Conservation (phyloP, 2,329 filamentous ascomycete species). For the Emmonsiellopsis sp. region DNA sequence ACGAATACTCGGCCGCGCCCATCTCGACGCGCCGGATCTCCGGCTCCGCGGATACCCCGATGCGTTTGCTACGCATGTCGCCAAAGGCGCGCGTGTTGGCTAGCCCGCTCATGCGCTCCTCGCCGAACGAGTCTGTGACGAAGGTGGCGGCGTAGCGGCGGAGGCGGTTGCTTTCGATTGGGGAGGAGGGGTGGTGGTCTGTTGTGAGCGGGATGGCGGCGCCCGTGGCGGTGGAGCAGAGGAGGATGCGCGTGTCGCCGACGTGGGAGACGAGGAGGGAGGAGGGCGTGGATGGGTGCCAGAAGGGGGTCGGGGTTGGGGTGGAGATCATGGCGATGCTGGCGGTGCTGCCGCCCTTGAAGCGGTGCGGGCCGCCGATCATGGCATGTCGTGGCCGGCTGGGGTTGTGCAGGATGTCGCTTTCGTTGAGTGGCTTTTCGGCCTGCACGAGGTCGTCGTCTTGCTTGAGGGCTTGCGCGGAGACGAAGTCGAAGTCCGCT, state of each 20-base stretch:
- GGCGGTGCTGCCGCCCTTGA: slow-evolving; percentile 89
- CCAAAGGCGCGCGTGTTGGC: slow-evolving; percentile 93
- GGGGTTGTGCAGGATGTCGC: slow-evolving; percentile 68
- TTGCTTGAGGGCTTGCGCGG: slow-evolving; percentile 77
- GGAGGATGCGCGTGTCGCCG: slow-evolving; percentile 81
- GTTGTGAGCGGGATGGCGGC: slow-evolving; percentile 72
- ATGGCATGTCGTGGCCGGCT: slow-evolving; percentile 33
- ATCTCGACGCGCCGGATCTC: slow-evolving; percentile 75
- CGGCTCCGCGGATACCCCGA: slow-evolving; percentile 89
- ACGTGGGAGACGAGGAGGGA: slow-evolving; percentile 84
- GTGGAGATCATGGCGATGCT: slow-evolving; percentile 87
- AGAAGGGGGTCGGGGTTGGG: slow-evolving; percentile 83
- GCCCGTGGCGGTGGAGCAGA: slow-evolving; percentile 80
- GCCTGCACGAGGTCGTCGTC: slow-evolving; percentile 57
- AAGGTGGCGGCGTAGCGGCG: slow-evolving; percentile 80
- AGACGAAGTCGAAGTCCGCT: slow-evolving; percentile 88
- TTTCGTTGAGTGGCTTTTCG: slow-evolving; percentile 72
- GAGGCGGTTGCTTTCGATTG: slow-evolving; percentile 71
- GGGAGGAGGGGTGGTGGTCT: slow-evolving; percentile 86
- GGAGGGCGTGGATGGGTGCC: slow-evolving; percentile 80
- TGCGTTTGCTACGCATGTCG: slow-evolving; percentile 81
- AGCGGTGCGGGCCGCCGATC: slow-evolving; percentile 69
- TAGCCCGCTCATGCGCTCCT: slow-evolving; percentile 86
- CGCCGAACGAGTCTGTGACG: slow-evolving; percentile 91
- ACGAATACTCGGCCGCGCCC: slow-evolving; percentile 74